These are phyloP conservation scores for Pseudogymnoascus destructans DNA, from an alignment of 2,329 filamentous ascomycete genomes.

Conservation along the genomic window DNA sequence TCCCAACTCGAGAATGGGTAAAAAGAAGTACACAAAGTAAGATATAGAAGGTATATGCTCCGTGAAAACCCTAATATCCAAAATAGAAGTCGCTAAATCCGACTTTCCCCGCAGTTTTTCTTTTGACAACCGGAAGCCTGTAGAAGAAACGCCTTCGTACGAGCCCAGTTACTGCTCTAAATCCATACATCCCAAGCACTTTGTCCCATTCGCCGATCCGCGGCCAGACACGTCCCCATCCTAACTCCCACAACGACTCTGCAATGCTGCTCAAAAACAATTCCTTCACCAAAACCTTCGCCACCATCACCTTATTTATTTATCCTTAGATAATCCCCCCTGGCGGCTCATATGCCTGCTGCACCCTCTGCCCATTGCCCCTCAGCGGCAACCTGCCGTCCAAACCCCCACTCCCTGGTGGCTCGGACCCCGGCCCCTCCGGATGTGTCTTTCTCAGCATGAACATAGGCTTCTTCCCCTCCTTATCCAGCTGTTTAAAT, in stretches of 20 bases:
- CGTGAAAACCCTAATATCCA: background rate
- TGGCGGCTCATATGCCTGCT: conserved; percentile 22
- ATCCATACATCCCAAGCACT: background rate
- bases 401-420: conserved; percentile 21
- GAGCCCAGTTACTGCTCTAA: background rate
- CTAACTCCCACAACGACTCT: background rate
- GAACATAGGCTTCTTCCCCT: conserved; percentile 98
- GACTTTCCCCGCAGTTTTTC: background rate
- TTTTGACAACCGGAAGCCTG: background rate
- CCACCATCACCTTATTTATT: background rate
- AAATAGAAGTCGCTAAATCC: background rate
- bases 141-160: background rate
- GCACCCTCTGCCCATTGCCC: conserved; percentile 16
- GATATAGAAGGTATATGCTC: background rate
- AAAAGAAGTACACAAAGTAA: background rate
- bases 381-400: conserved; percentile 14
- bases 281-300: background rate
- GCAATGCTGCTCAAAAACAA: background rate
- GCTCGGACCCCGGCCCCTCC: conserved; percentile 30
- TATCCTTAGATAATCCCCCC: conserved; percentile 24
- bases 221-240: background rate
- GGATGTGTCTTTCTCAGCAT: conserved; percentile 55
- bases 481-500: conserved; percentile 94
- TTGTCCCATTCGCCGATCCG: background rate
- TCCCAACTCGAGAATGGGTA: background rate